Percentiles rank a stretch among this genome's conserved stretches.
Conservation (phyloP, 202 grass and related monocot genomes). For the Digitaria exilis region DNA sequence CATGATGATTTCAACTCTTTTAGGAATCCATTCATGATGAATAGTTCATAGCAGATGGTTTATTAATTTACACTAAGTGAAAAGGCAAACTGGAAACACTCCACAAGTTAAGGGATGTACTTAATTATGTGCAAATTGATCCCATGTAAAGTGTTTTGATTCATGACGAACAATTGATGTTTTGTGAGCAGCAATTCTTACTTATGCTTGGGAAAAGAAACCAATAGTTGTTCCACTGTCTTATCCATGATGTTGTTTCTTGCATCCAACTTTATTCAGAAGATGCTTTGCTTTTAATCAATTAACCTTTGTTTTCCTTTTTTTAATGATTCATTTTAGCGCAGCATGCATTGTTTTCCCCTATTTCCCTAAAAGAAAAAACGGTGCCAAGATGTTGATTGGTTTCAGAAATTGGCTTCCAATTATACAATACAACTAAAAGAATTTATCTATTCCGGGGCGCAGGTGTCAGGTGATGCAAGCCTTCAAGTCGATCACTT, state of each 20-base stretch:
- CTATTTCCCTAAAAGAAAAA: neutral
- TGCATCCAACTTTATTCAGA: neutral
- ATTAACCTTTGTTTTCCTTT: neutral
- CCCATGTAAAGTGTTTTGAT: neutral
- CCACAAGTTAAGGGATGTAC: neutral
- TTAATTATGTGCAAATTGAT: neutral
- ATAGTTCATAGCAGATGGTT: neutral
- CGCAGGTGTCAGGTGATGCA: slow-evolving; percentile 35
- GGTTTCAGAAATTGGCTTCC: neutral
- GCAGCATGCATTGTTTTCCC: neutral
- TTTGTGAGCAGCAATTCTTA: neutral
- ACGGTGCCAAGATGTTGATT: neutral
- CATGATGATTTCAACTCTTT: neutral
- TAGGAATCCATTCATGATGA: neutral
- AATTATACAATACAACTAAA: neutral
- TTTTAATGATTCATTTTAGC: neutral
- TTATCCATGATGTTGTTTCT: neutral
- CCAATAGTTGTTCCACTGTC: neutral
- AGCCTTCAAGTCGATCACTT: slow-evolving; percentile 74
- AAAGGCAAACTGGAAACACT: neutral
- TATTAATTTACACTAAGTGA: neutral
- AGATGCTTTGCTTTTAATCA: neutral
- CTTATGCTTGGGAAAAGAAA: slow-evolving; percentile 18
- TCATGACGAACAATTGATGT: neutral
- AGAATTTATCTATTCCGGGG: neutral